Base-by-base conservation (phyloP, 2,329 filamentous ascomycete genomes). In the Magnaporthiopsis rhizophila region DNA sequence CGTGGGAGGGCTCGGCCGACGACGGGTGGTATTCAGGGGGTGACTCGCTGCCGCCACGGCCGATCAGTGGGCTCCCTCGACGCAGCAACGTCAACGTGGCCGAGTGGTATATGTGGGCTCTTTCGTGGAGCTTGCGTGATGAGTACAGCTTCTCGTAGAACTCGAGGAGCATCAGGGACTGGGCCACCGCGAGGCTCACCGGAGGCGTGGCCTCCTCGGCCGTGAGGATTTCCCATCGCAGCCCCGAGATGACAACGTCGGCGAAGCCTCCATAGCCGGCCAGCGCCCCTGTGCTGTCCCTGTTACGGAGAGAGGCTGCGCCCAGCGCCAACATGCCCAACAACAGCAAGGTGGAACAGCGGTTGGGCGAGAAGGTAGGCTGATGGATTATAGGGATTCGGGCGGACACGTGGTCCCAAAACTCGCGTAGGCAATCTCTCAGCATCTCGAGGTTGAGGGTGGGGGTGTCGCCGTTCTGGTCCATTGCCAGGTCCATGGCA, bases 61-160 rank as follows among this genome's bases (percentile, higher is more conserved):
- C 92, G 65, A 96, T 92, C 12, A 97, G 79, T 1, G 92, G 95
- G 72, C 90, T 95, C 6, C 92, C 92, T 68, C 92, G 83, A 38
- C 92, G 86, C 79, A 97, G 91, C 58, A 96, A 78, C 0, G 91
- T 96, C 64, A 97, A 79, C 0, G 91, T 94, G 0, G 91, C 91
- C 5, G 90, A 89, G 72, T 97, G 92, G 71, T 96, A 93, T 53
- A 96, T 95, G 70, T 97, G 91, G 0, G 92, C 90, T 68, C 92
- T 83, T 74, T 97, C 93, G 74, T 97, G 92, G 32, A 97, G 80
- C 21, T 86, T 84, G 58, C 91, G 83, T 0, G 91, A 92, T 2
- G 90, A 91, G 73, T 91, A 95, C 84, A 96, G 89, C 80, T 96
- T 97, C 77, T 97, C 92, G 70, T 94, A 96, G 5, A 93, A 85